Percentiles rank a stretch among this genome's conserved stretches.
These are phyloP conservation scores for Pyrenophora seminiperda DNA, from an alignment of 2,329 filamentous ascomycete species.

Conservation along the genomic window DNA sequence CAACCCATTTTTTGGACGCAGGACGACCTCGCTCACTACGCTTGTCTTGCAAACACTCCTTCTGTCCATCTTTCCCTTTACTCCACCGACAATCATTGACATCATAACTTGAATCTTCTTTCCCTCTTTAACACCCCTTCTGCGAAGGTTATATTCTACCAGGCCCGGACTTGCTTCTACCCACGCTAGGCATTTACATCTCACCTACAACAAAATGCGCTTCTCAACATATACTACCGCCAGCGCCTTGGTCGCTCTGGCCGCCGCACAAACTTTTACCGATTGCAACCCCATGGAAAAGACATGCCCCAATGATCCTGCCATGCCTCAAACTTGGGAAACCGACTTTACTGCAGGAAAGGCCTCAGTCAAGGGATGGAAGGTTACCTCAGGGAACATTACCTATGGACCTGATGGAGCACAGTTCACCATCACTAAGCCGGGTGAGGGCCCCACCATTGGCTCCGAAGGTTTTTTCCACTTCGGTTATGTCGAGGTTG, in stretches of 20 bases:
- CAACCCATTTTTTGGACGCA: conserved; percentile 31
- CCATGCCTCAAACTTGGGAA: conserved; percentile 47
- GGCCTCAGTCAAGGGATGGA: conserved; percentile 46
- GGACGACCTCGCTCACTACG: conserved; percentile 39
- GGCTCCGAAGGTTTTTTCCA: conserved; percentile 83
- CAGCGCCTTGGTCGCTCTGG: conserved; percentile 41
- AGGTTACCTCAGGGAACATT: conserved; percentile 49
- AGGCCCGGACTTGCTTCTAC: conserved; percentile 2
- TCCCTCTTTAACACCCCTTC: conserved; percentile 27
- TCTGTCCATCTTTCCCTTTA: conserved; percentile 34
- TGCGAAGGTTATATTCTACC: conserved; percentile 36
- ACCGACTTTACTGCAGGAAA: conserved; percentile 53
- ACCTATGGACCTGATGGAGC: conserved; percentile 53
- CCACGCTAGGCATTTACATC: background rate
- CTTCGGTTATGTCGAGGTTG: conserved; percentile 78
- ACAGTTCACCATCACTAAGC: conserved; percentile 56
- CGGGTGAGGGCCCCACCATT: conserved; percentile 66
- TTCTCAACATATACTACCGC: conserved; percentile 34
- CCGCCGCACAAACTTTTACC: conserved; percentile 53
- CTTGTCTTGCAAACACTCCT: conserved; percentile 30
- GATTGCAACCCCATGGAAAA: conserved; percentile 53
- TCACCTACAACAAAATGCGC: conserved; percentile 32
- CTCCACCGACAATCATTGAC: conserved; percentile 17
- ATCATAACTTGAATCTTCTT: conserved; percentile 15
- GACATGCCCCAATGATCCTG: conserved; percentile 53